phyloP scores from a whole-genome alignment of 78 protist genomes.

The Blattamonas nauphoetae region DNA sequence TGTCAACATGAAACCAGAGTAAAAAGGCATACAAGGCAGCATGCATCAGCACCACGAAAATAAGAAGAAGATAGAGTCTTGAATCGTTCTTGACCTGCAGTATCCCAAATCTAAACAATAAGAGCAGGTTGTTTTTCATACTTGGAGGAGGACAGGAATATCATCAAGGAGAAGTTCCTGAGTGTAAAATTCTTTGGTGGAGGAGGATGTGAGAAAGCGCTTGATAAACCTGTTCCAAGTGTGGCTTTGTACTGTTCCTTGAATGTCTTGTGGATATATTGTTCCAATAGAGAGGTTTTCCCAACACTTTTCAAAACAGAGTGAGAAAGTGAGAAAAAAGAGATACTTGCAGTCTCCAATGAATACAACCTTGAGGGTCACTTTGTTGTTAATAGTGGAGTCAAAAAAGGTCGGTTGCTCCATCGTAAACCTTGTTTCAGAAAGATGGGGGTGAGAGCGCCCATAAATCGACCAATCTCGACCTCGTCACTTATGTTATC shows the following conservation, averaged over 20 bases:
- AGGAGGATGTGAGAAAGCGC: neutral
- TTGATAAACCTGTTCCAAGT: neutral
- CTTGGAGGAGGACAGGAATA: neutral
- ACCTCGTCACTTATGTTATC: no score
- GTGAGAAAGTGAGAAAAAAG: no score
- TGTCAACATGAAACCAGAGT: neutral
- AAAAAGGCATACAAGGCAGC: neutral
- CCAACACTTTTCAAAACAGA: no score
- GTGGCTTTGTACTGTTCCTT: neutral
- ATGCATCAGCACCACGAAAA: neutral
- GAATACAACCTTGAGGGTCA: no score
- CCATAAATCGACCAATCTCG: no score
- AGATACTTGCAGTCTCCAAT: no score
- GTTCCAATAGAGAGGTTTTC: neutral
- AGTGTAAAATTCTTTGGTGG: neutral
- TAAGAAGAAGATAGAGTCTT: neutral
- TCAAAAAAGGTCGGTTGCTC: no score
- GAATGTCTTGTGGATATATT: neutral
- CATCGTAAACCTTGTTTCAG: no score
- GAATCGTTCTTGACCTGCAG: slow-evolving; percentile 8
- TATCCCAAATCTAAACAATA: neutral
- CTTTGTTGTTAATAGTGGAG: no score
- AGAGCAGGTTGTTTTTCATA: neutral
- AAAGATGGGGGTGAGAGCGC: no score
- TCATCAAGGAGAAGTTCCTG: neutral